Conservation (phyloP, 192 early-diverging fungal genomes). For the Umbelopsis isabellina region DNA sequence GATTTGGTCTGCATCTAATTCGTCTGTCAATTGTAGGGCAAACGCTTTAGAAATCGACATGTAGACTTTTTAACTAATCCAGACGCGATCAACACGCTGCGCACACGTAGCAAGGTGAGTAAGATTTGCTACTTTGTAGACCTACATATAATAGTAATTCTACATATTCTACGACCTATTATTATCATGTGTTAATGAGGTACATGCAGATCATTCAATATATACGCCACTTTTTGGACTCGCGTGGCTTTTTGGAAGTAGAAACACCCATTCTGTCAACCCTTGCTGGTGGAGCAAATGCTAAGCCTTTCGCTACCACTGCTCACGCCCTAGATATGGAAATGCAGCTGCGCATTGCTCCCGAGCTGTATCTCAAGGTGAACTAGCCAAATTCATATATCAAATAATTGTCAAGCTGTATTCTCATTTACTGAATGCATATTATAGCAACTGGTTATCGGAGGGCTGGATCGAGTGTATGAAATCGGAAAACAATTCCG, state of each 20-base stretch:
- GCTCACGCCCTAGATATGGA: constrained; percentile 66
- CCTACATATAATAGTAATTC: too few relatives aligned
- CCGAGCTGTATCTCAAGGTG: constrained; percentile 84
- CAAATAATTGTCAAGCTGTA: not conserved
- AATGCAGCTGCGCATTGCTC: constrained; percentile 80
- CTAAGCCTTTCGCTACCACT: constrained; percentile 76
- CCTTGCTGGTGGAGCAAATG: constrained; percentile 79
- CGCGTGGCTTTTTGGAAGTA: constrained; percentile 75
- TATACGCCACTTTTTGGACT: constrained; percentile 67
- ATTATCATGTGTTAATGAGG: not conserved
- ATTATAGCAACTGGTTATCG: constrained; percentile 77
- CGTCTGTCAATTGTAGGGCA: constrained; percentile 37
- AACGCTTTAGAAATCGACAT: constrained; percentile 71
- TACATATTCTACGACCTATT: too few relatives aligned
- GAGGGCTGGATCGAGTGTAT: constrained; percentile 82
- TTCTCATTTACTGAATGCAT: not conserved
- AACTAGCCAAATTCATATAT: not conserved
- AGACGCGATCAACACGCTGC: constrained; percentile 50
- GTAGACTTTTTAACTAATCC: constrained; percentile 79
- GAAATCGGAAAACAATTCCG: constrained; percentile 92
- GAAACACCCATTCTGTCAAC: constrained; percentile 83
- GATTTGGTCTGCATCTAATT: not conserved
- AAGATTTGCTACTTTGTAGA: not conserved
- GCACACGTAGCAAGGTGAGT: constrained; percentile 57
- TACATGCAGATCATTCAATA: constrained; percentile 52